phyloP scores from a whole-genome alignment of 495 filamentous ascomycete genomes.

The Cercophora newfieldiana region DNA sequence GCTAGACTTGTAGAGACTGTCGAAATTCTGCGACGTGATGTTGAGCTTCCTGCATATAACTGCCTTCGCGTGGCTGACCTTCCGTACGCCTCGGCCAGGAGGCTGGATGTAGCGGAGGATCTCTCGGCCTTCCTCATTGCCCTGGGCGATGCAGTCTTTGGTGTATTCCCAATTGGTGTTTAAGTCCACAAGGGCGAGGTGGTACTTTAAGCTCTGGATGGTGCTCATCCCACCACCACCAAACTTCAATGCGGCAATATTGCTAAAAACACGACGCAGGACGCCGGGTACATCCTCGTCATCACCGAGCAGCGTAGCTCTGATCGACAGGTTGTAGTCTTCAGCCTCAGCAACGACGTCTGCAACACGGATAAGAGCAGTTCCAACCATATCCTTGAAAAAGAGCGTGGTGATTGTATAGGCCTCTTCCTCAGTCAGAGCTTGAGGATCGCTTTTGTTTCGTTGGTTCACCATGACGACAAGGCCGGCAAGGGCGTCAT shows the following conservation, averaged over 20 bases:
- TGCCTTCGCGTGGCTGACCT: not conserved
- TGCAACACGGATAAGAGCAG: too few species aligned
- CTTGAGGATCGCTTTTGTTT: not conserved
- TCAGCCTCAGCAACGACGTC: too few species aligned
- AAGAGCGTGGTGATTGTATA: too few species aligned
- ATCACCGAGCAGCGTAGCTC: too few species aligned
- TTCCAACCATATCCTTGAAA: too few species aligned
- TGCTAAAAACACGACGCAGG: not conserved
- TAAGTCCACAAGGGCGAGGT: not conserved
- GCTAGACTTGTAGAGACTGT: not conserved
- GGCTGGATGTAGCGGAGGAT: too few species aligned
- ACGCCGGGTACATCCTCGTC: too few species aligned
- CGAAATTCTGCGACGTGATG: not conserved
- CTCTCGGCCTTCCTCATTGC: too few species aligned
- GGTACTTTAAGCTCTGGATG: not conserved
- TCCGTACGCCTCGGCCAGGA: too few species aligned
- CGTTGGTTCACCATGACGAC: not conserved
- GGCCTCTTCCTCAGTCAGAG: not conserved
- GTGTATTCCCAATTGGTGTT: not conserved
- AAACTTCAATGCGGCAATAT: not conserved
- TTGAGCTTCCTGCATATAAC: not conserved
- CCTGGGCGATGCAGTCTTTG: not conserved
- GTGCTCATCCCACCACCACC: not conserved
- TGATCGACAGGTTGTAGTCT: too few species aligned
- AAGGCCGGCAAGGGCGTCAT: constrained; percentile 1